Evolutionary conservation across 2,329 filamentous ascomycete genomes (phyloP).

Genomic region (Trichoderma oligosporum): DNA sequence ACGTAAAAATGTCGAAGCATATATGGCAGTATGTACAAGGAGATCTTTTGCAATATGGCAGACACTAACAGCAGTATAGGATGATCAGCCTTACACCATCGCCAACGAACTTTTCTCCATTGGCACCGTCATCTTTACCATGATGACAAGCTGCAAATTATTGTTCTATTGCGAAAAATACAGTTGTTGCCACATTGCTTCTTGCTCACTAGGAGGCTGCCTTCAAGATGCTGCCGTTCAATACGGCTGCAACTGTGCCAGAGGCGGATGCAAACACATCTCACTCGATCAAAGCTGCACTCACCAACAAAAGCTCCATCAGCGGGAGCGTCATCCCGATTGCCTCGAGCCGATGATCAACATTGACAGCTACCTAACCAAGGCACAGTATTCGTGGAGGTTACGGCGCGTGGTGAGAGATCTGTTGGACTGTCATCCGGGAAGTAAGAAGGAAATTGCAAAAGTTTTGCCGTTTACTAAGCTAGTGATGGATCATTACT

Average conservation of each 20-base stretch:
- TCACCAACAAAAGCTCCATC: slow-evolving; percentile 17
- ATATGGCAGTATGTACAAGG: neutral
- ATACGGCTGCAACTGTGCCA: slow-evolving; percentile 24
- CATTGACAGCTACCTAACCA: slow-evolving; percentile 29
- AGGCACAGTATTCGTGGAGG: slow-evolving; percentile 29
- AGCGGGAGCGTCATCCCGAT: slow-evolving; percentile 22
- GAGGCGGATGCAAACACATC: slow-evolving; percentile 27
- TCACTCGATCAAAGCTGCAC: slow-evolving; percentile 10
- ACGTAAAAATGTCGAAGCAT: neutral
- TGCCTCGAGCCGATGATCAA: slow-evolving; percentile 29
- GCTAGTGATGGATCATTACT: slow-evolving; percentile 27
- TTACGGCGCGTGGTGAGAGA: slow-evolving; percentile 26
- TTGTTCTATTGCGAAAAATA: slow-evolving; percentile 22
- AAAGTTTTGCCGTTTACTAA: slow-evolving; percentile 20
- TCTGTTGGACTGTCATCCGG: slow-evolving; percentile 27
- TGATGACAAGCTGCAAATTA: slow-evolving; percentile 37
- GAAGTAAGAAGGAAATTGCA: neutral
- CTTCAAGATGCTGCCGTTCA: slow-evolving; percentile 23
- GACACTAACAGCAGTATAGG: slow-evolving; percentile 20
- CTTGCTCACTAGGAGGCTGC: slow-evolving; percentile 30
- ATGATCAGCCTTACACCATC: slow-evolving; percentile 34
- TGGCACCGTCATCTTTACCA: slow-evolving; percentile 38
- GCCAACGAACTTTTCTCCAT: slow-evolving; percentile 39
- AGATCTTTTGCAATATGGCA: neutral
- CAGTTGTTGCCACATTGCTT: slow-evolving; percentile 29